Evolutionary conservation across 2,329 filamentous ascomycete genomes (phyloP), one percentile per base, ranked within the genome.

Genomic region (Penicillium sp.): DNA sequence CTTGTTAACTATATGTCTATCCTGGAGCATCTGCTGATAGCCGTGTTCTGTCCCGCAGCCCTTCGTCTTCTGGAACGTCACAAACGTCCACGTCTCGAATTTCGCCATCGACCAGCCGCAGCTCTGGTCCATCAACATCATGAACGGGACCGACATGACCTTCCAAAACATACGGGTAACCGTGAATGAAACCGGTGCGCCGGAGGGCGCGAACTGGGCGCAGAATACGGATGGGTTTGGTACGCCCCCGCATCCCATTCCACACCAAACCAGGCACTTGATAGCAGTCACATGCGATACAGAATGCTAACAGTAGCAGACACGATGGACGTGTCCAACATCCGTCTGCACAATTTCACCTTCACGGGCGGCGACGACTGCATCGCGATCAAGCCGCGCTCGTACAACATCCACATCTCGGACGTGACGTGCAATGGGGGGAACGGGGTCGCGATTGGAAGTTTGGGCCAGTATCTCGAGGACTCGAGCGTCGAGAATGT

Each of bases 351-450:
- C 4, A 84, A 84, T 61, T 81, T 86, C 56, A 73, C 77, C 6
- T 86, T 85, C 66, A 83, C 85, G 73, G 84, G 84, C 9, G 84
- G 87, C 68, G 89, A 83, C 70, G 77, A 85, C 60, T 92, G 90
- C 74, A 83, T 87, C 29, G 83, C 84, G 46, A 80, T 83, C 64
- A 91, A 90, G 75, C 81, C 84, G 47, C 82, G 90, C 75, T 87
- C 86, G 61, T 82, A 86, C 74, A 87, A 89, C 67, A 81, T 84
- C 63, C 75, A 78, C 41, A 74, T 83, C 60, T 81, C 84, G 60
- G 89, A 85, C 70, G 67, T 81, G 7, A 79, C 78, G 62, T 91
- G 86, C 59, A 78, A 79, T 47, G 81, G 82, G 13, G 84, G 84
- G 3, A 86, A 86, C 62, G 80, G 79, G 56, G 79, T 80, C 30